These are phyloP conservation scores for Aspergillus carlsbadensis DNA, from an alignment of 495 filamentous ascomycete genomes.

Conservation along the genomic window DNA sequence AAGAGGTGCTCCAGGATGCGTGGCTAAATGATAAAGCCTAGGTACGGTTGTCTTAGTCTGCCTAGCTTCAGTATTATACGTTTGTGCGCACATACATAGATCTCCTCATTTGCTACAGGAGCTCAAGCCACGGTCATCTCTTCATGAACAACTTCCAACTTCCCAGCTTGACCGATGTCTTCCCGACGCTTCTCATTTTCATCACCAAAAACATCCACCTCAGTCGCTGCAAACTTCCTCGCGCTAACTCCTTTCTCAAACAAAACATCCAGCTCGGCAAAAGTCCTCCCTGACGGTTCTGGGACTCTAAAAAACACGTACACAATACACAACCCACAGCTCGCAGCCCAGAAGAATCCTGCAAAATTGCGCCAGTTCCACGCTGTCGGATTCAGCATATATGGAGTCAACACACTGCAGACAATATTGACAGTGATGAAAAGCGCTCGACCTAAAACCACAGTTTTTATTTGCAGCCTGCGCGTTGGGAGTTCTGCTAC, in stretches of 20 bases:
- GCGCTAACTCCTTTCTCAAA: conserved; percentile 2
- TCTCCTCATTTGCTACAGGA: too few species aligned
- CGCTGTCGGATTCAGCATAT: conserved; percentile 13
- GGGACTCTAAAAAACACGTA: conserved; percentile 7
- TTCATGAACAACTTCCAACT: too few species aligned
- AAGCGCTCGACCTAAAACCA: not conserved
- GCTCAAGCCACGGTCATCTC: too few species aligned
- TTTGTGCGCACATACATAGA: too few species aligned
- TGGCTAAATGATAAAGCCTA: conserved; percentile 29
- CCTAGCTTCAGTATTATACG: too few species aligned
- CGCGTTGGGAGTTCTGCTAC: conserved; percentile 2
- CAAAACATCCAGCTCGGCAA: conserved; percentile 13
- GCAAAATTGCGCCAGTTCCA: conserved; percentile 8
- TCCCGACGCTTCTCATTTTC: too few species aligned
- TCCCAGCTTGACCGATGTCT: too few species aligned
- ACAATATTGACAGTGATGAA: conserved; percentile 10
- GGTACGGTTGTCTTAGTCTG: too few species aligned
- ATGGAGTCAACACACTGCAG: conserved; percentile 8
- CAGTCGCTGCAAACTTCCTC: not conserved
- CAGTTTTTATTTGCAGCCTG: conserved; percentile 1
- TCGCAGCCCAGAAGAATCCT: conserved; percentile 12
- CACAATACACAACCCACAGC: not conserved
- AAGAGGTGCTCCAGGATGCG: conserved; percentile 40
- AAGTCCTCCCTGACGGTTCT: conserved; percentile 2
- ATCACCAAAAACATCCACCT: not conserved